These are phyloP conservation scores for Mycena maculata DNA, from an alignment of 768 basidiomycete genomes.

Conservation along the genomic window DNA sequence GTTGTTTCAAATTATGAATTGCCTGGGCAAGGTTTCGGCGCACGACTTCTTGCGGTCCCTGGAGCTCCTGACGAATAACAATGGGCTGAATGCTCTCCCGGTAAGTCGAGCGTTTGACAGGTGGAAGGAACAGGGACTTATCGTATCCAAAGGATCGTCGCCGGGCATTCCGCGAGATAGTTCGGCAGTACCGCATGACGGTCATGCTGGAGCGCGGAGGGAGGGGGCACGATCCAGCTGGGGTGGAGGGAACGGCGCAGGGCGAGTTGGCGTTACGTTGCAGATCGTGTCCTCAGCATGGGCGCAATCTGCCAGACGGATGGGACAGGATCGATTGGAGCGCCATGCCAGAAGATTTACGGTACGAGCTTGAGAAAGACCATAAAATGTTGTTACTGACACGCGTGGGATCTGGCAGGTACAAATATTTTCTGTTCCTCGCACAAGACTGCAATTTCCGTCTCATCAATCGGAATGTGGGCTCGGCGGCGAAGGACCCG, in stretches of 20 bases:
- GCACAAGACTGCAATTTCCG: conserved; percentile 7
- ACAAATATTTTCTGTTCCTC: not conserved
- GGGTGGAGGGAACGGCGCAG: not conserved
- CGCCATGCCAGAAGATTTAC: not conserved
- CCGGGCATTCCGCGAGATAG: conserved; percentile 1
- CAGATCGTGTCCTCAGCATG: conserved; percentile 22
- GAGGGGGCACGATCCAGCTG: not conserved
- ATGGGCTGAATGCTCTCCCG: not conserved
- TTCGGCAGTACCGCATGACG: conserved; percentile 10
- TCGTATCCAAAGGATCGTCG: not conserved
- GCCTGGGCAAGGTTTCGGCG: conserved; percentile 1
- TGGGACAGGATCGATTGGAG: conserved; percentile 13
- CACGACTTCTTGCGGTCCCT: conserved; percentile 8
- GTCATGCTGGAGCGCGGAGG: conserved; percentile 21
- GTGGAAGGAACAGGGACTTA: not conserved
- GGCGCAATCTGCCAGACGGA: conserved; percentile 8
- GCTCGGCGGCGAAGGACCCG: not conserved
- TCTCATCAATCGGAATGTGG: conserved; percentile 1
- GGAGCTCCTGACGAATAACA: conserved; percentile 4
- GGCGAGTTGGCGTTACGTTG: conserved; percentile 21
- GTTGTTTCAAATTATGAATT: conserved; percentile 4
- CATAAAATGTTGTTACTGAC: not conserved
- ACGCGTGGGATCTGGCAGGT: not conserved
- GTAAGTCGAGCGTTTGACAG: not conserved
- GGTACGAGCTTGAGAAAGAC: not conserved